phyloP scores from a whole-genome alignment of 371 early-diverging fungal species.

The Hamiltosporidium tvaerminnensis region DNA sequence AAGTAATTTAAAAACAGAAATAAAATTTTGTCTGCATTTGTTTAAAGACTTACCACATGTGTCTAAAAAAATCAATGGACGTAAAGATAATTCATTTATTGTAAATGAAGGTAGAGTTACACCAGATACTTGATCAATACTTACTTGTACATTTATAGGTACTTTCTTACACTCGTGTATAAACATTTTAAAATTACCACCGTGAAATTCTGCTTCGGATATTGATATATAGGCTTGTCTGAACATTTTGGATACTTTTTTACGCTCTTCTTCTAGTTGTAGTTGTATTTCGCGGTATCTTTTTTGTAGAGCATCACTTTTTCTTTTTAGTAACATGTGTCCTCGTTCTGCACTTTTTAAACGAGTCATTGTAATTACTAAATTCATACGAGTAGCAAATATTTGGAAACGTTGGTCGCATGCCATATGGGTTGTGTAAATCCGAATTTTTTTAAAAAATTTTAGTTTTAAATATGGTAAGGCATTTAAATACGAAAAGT shows the following conservation, averaged over 20 bases:
- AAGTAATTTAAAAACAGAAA: slow-evolving; percentile 71
- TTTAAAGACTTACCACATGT: slow-evolving; percentile 87
- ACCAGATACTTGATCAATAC: slow-evolving; percentile 32
- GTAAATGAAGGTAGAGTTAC: slow-evolving; percentile 26
- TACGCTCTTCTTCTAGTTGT: slow-evolving; percentile 67
- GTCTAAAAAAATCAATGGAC: slow-evolving; percentile 65
- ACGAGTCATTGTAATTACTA: slow-evolving; percentile 74
- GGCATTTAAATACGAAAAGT: background rate
- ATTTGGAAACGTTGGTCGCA: slow-evolving; percentile 37
- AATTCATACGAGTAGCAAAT: slow-evolving; percentile 60
- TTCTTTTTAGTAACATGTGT: slow-evolving; percentile 62
- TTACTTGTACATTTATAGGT: slow-evolving; percentile 18
- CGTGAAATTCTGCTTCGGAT: slow-evolving; percentile 82
- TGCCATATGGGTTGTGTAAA: background rate
- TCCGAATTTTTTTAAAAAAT: background rate
- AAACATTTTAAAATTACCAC: slow-evolving; percentile 60
- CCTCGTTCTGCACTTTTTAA: slow-evolving; percentile 94
- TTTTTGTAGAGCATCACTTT: slow-evolving; percentile 77
- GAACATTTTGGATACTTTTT: slow-evolving; percentile 80
- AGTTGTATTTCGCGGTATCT: slow-evolving; percentile 77
- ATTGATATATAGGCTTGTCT: slow-evolving; percentile 86
- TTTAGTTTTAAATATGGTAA: background rate
- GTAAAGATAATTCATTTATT: slow-evolving; percentile 11
- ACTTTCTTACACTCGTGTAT: slow-evolving; percentile 30
- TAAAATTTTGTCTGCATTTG: slow-evolving; percentile 75